phyloP scores from a whole-genome alignment of 2,329 filamentous ascomycete species.

The Juglanconis oblonga region DNA sequence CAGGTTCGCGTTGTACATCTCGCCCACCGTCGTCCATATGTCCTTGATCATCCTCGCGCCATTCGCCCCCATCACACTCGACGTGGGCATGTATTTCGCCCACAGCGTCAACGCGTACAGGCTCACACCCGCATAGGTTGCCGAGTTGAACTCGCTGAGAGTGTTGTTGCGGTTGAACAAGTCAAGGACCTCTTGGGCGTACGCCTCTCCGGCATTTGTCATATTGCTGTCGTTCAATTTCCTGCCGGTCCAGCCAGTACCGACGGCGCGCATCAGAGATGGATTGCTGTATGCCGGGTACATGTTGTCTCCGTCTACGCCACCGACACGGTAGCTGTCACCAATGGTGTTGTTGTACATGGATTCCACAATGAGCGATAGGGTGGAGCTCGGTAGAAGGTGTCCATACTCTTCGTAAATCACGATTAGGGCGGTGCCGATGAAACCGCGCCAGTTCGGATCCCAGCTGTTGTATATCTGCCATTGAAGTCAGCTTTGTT shows the following conservation, averaged over 20 bases:
- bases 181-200: slow-evolving; percentile 53
- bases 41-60: slow-evolving; percentile 48
- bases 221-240: slow-evolving; percentile 54
- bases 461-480: slow-evolving; percentile 58
- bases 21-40: slow-evolving; percentile 50
- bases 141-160: slow-evolving; percentile 60
- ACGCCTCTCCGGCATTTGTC: slow-evolving; percentile 53
- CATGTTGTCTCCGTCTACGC: slow-evolving; percentile 58
- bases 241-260: slow-evolving; percentile 56
- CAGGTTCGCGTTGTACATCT: slow-evolving; percentile 57
- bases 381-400: slow-evolving; percentile 36
- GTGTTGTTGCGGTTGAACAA: slow-evolving; percentile 55
- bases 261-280: slow-evolving; percentile 59
- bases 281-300: slow-evolving; percentile 62
- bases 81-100: slow-evolving; percentile 54
- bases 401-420: slow-evolving; percentile 56
- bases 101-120: slow-evolving; percentile 57
- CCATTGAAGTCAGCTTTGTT: not conserved
- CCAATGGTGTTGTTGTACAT: slow-evolving; percentile 55
- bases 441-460: slow-evolving; percentile 63
- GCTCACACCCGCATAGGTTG: slow-evolving; percentile 62
- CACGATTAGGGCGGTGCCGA: slow-evolving; percentile 57
- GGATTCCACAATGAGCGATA: slow-evolving; percentile 47
- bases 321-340: slow-evolving; percentile 60
- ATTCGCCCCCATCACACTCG: slow-evolving; percentile 51